Conservation (phyloP, 352 stramenopile genomes). For the Plasmopara muralis region DNA sequence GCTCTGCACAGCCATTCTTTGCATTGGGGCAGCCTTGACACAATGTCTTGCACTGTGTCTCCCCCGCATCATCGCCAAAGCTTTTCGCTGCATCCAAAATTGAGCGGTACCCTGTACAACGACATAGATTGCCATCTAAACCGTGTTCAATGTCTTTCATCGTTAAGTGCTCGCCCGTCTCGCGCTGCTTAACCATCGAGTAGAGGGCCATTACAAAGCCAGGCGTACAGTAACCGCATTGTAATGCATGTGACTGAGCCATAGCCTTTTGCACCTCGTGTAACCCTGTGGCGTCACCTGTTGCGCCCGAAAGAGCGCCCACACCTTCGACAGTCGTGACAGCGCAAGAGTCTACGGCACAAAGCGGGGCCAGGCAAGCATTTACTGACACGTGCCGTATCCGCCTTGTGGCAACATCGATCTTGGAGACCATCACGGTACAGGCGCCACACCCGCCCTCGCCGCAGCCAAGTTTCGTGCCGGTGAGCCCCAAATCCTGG, state of each 20-base stretch:
- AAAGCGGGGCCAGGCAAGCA: constrained; percentile 79
- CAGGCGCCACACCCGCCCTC: constrained; percentile 96
- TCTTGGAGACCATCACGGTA: constrained; percentile 90
- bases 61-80: constrained; percentile 60
- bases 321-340: constrained; percentile 86
- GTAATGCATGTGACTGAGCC: constrained; percentile 89
- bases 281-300: constrained; percentile 33
- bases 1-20: constrained; percentile 22
- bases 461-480: constrained; percentile 88
- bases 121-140: constrained; percentile 95
- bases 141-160: constrained; percentile 90
- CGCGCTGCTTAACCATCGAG: constrained; percentile 71
- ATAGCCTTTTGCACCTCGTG: constrained; percentile 83
- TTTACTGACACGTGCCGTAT: constrained; percentile 81
- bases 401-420: constrained; percentile 33
- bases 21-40: constrained; percentile 69
- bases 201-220: constrained; percentile 85
- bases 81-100: constrained; percentile 85
- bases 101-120: constrained; percentile 88
- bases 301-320: constrained; percentile 26
- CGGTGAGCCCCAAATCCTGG: constrained; percentile 57
- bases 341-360: constrained; percentile 71
- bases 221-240: constrained; percentile 92
- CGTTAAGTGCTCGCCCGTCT: constrained; percentile 53
- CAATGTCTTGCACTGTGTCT: constrained; percentile 55